Evolutionary conservation across 208 protist genomes (phyloP).

Genomic region (Crithidia sp.): DNA sequence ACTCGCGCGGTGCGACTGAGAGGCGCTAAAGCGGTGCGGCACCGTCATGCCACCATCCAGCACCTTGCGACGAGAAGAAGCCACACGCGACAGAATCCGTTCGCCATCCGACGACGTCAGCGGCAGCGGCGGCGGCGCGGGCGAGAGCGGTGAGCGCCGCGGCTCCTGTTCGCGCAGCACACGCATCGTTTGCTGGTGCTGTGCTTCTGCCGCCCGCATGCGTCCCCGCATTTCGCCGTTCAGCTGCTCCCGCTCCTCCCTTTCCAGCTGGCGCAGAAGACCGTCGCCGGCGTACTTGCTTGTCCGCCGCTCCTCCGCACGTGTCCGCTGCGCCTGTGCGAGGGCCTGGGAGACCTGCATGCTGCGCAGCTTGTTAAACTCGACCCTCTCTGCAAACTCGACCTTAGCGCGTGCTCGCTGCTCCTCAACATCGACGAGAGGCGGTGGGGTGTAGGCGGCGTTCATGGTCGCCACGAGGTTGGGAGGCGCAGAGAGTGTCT

Average conservation of each 20-base stretch:
- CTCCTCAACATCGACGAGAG: conserved; percentile 22
- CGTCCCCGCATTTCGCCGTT: conserved; percentile 15
- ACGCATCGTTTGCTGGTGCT: conserved; percentile 16
- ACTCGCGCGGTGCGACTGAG: neutral
- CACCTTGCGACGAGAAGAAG: neutral
- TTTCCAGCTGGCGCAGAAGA: conserved; percentile 7
- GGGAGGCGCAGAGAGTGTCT: neutral
- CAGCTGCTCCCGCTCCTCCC: conserved; percentile 16
- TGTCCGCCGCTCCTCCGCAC: conserved; percentile 9
- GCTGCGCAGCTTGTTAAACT: conserved; percentile 21
- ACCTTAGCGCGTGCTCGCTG: conserved; percentile 25
- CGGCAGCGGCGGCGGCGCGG: neutral
- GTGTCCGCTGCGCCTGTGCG: conserved; percentile 1
- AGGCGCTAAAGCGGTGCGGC: neutral
- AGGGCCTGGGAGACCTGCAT: conserved; percentile 36
- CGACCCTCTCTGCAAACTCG: conserved; percentile 10
- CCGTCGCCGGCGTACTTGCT: conserved; percentile 10
- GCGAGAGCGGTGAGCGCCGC: neutral
- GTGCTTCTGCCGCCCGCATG: conserved; percentile 12
- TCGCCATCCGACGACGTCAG: neutral
- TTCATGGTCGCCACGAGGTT: conserved; percentile 6
- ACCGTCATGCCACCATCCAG: neutral
- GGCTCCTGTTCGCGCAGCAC: conserved; percentile 12
- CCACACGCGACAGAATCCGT: neutral
- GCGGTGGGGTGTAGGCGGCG: neutral